Conservation (phyloP, 148 eudicot species). For the Tetragonia tetragonoides region DNA sequence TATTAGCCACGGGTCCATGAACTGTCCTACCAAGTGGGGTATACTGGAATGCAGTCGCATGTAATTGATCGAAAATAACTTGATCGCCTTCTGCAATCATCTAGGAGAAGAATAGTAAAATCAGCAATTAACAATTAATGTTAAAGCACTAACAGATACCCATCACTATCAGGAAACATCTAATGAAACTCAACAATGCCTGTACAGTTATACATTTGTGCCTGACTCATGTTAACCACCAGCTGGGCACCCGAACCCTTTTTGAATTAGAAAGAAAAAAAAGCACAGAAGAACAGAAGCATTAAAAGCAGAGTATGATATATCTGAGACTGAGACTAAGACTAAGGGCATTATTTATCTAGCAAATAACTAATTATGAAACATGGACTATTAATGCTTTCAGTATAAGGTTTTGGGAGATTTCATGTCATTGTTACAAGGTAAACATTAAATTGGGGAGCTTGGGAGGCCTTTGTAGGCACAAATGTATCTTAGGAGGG, state of each 20-base stretch:
- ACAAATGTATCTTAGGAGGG: too few relatives aligned
- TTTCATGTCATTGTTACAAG: too few relatives aligned
- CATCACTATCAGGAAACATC: too few relatives aligned
- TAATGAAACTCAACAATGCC: background rate
- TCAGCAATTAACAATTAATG: constrained; percentile 16
- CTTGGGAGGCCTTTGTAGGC: too few relatives aligned
- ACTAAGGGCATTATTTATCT: too few relatives aligned
- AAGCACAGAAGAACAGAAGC: background rate
- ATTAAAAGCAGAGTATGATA: too few relatives aligned
- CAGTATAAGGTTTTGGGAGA: too few relatives aligned
- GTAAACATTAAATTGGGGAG: too few relatives aligned
- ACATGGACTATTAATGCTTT: too few relatives aligned
- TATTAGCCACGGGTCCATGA: constrained; percentile 42
- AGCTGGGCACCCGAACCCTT: background rate
- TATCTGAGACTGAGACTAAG: too few relatives aligned
- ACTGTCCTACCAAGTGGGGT: constrained; percentile 60
- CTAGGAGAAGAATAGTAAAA: constrained; percentile 24
- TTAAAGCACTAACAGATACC: background rate
- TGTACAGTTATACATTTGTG: background rate
- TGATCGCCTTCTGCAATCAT: constrained; percentile 37
- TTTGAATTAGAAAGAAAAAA: background rate
- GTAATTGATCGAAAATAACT: constrained; percentile 61
- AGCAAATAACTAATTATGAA: too few relatives aligned
- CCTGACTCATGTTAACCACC: background rate
- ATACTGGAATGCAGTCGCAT: constrained; percentile 70